Evolutionary conservation across 306 rosid species (phyloP).

Genomic region (Medicago arabica): DNA sequence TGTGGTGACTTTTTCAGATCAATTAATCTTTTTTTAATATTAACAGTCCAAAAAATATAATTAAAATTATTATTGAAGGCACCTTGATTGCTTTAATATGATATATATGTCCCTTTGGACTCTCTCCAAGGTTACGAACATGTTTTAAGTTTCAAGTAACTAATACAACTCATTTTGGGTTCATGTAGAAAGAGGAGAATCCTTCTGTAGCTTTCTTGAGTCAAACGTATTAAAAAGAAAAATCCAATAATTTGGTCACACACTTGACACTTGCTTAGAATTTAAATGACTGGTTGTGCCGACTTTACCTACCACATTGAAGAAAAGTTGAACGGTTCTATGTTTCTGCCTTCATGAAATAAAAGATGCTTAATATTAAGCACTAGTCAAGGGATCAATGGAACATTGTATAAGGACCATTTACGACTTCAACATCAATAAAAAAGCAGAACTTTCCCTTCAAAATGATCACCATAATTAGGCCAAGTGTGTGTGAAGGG

Average conservation of each 20-base stretch:
- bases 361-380: neutral
- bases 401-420: neutral
- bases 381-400: neutral
- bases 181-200: too few species aligned
- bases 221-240: neutral
- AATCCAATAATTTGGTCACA: constrained; percentile 36
- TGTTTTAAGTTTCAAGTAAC: too few species aligned
- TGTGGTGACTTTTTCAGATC: neutral
- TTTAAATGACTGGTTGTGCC: constrained; percentile 38
- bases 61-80: neutral
- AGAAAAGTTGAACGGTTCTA: constrained; percentile 29
- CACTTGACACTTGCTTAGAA: neutral
- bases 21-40: neutral
- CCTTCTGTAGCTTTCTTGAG: neutral
- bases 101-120: neutral
- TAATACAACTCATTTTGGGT: too few species aligned
- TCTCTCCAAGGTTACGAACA: neutral
- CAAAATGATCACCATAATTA: neutral
- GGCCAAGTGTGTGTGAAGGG: neutral
- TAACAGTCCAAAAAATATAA: neutral
- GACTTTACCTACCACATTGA: constrained; percentile 40
- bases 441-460: neutral
- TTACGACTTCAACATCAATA: neutral
- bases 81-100: constrained; percentile 15
- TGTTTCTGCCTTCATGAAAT: neutral